phyloP scores from a whole-genome alignment of 495 filamentous ascomycete species.

The Podospora pseudopauciseta region DNA sequence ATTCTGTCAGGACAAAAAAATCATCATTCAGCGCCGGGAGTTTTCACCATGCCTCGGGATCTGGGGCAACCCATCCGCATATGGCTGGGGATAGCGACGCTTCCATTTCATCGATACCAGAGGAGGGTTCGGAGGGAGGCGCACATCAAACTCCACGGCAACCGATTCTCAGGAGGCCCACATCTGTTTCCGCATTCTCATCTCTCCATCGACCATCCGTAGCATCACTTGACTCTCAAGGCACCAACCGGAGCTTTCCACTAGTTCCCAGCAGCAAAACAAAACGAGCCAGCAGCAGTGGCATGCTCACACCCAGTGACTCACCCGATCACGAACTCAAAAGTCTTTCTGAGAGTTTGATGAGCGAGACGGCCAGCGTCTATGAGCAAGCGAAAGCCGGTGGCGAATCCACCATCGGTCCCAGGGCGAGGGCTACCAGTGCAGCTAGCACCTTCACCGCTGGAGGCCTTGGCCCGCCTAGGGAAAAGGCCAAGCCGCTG shows the following conservation, averaged over 20 bases:
- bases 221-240: constrained; percentile 47
- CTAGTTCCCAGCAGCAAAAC: constrained; percentile 42
- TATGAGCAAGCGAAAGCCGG: constrained; percentile 21
- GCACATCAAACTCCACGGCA: constrained; percentile 22
- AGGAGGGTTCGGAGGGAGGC: constrained; percentile 21
- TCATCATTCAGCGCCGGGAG: constrained; percentile 24
- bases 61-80: constrained; percentile 14
- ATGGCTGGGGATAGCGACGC: constrained; percentile 26
- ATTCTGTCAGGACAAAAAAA: constrained; percentile 30
- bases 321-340: constrained; percentile 33
- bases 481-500: constrained; percentile 27
- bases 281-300: constrained; percentile 31
- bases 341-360: constrained; percentile 37
- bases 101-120: constrained; percentile 34
- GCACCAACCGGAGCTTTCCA: constrained; percentile 52
- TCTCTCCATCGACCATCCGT: constrained; percentile 46
- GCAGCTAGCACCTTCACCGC: neutral
- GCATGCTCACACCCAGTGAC: constrained; percentile 37
- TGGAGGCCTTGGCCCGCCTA: constrained; percentile 14
- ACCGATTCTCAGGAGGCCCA: constrained; percentile 36
- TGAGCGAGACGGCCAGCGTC: constrained; percentile 39
- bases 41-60: constrained; percentile 10
- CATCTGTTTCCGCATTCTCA: constrained; percentile 30
- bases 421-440: constrained; percentile 16
- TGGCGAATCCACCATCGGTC: constrained; percentile 13